phyloP scores from a whole-genome alignment of 179 eudicot genomes.

The Silene noctiflora region DNA sequence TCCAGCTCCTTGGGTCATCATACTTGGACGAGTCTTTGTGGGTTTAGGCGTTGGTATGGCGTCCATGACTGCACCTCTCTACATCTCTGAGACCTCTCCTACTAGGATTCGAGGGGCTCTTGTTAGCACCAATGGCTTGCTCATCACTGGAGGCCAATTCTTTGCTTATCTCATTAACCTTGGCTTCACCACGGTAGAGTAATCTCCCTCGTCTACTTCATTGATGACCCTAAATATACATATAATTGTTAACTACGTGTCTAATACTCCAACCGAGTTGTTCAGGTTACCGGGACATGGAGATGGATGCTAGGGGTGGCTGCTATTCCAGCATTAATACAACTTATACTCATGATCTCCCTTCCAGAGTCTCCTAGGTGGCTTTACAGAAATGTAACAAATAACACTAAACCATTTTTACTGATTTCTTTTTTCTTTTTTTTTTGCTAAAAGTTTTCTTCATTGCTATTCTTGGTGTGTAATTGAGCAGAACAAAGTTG shows the following conservation, averaged over 20 bases:
- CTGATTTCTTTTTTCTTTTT: not conserved
- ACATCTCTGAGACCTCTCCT: slow-evolving; percentile 84
- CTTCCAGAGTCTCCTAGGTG: slow-evolving; percentile 90
- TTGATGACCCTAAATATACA: not conserved
- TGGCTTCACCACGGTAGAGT: slow-evolving; percentile 54
- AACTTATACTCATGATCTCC: slow-evolving; percentile 57
- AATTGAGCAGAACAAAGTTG: slow-evolving; percentile 44
- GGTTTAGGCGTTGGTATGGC: slow-evolving; percentile 91
- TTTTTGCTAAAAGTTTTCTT: not conserved
- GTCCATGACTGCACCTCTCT: slow-evolving; percentile 79
- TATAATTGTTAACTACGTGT: too few relatives aligned
- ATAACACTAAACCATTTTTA: not conserved
- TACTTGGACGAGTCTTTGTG: slow-evolving; percentile 62
- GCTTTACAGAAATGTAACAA: slow-evolving; percentile 55
- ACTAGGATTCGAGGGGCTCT: slow-evolving; percentile 68
- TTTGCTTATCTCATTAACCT: slow-evolving; percentile 63
- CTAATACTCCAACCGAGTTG: not conserved
- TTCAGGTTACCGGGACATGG: slow-evolving; percentile 57
- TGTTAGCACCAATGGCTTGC: slow-evolving; percentile 74
- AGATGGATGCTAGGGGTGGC: slow-evolving; percentile 92
- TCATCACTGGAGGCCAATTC: slow-evolving; percentile 79
- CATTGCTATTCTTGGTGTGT: too few relatives aligned
- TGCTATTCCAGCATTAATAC: slow-evolving; percentile 62
- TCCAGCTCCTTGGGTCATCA: slow-evolving; percentile 63
- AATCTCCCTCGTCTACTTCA: too few relatives aligned